Percentiles rank a stretch among this genome's conserved stretches.
Conservation (phyloP, 345 rosid species). For the Turnera subulata region DNA sequence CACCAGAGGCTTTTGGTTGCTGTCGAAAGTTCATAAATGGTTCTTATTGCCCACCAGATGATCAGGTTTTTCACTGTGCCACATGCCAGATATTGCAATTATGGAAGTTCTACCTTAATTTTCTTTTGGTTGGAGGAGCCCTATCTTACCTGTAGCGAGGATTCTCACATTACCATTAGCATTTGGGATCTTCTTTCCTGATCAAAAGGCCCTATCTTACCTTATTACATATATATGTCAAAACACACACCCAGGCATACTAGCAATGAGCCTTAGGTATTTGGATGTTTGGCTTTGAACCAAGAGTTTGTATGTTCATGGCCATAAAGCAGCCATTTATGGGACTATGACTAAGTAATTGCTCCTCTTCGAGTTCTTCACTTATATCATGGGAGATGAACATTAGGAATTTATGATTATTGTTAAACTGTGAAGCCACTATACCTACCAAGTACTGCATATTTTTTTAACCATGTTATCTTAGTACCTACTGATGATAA, state of each 20-base stretch:
- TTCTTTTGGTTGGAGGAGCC: slow-evolving; percentile 7
- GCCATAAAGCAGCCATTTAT: too few relatives aligned
- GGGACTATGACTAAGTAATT: too few relatives aligned
- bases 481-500: slow-evolving; percentile 6
- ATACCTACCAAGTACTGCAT: not conserved
- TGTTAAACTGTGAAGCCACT: too few relatives aligned
- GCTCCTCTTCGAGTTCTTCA: too few relatives aligned
- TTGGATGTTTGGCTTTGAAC: too few relatives aligned
- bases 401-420: not conserved
- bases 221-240: too few relatives aligned
- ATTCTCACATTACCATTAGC: too few relatives aligned
- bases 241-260: too few relatives aligned
- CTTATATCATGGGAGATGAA: too few relatives aligned
- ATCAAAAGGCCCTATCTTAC: too few relatives aligned
- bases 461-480: not conserved
- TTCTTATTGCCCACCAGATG: slow-evolving; percentile 93
- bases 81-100: slow-evolving; percentile 6
- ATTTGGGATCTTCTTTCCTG: not conserved
- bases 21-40: slow-evolving; percentile 88
- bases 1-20: slow-evolving; percentile 99
- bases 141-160: not conserved
- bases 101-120: not conserved
- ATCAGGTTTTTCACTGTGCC: slow-evolving; percentile 54
- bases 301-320: too few relatives aligned
- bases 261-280: too few relatives aligned